phyloP scores from a whole-genome alignment of 1,139 yeast species.

The Candida sojae region DNA sequence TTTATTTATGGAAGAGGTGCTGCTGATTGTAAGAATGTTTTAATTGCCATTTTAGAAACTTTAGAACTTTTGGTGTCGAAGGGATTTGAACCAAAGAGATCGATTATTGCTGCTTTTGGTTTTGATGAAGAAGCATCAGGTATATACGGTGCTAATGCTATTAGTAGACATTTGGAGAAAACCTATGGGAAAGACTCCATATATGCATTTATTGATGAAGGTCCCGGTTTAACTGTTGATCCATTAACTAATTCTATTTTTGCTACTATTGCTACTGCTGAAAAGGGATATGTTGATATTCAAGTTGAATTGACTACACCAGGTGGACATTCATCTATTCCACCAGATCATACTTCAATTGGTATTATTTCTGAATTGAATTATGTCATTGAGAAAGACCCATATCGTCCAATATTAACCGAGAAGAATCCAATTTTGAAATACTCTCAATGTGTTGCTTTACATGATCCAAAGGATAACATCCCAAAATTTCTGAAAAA shows the following conservation, averaged over 20 bases:
- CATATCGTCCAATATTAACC: conserved; percentile 33
- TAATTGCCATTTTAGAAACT: conserved; percentile 41
- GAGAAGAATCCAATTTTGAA: conserved; percentile 32
- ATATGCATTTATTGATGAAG: conserved; percentile 47
- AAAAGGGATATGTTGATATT: conserved; percentile 43
- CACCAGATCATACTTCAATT: conserved; percentile 49
- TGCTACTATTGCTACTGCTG: conserved; percentile 42
- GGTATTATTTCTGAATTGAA: conserved; percentile 46
- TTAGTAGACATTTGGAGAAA: conserved; percentile 30
- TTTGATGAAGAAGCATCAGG: conserved; percentile 49
- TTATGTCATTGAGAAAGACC: conserved; percentile 38
- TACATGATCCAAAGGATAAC: conserved; percentile 25
- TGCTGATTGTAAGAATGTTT: conserved; percentile 42
- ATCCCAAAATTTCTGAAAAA: conserved; percentile 22
- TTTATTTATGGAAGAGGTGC: conserved; percentile 44
- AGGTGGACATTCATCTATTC: conserved; percentile 49
- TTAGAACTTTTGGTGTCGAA: conserved; percentile 35
- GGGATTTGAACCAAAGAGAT: conserved; percentile 34
- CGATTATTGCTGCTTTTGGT: conserved; percentile 44
- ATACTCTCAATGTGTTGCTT: conserved; percentile 41
- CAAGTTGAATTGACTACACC: conserved; percentile 37
- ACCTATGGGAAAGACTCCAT: conserved; percentile 36
- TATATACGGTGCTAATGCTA: conserved; percentile 30
- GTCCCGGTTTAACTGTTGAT: conserved; percentile 34
- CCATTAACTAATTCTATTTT: conserved; percentile 31